Percentiles rank a stretch among this genome's conserved stretches.
phyloP scores from a whole-genome alignment of 2,329 filamentous ascomycete genomes.

The Epichloe glyceriae region DNA sequence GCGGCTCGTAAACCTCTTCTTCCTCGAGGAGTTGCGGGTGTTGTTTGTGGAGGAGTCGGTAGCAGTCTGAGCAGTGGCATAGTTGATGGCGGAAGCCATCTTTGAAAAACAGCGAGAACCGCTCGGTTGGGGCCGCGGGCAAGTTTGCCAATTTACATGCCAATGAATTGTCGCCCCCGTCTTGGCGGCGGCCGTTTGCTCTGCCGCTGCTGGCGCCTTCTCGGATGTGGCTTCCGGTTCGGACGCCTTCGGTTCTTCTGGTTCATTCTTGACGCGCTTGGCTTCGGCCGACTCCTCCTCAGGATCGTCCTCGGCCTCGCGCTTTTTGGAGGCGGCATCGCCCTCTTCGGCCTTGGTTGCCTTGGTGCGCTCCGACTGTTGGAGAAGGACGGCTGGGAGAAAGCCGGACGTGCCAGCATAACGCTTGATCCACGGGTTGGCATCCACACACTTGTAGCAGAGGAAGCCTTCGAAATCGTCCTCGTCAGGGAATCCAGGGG shows the following conservation, averaged over 20 bases:
- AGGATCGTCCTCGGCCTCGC: constrained; percentile 47
- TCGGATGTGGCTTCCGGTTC: not conserved
- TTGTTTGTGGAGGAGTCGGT: constrained; percentile 50
- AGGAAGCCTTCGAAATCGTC: constrained; percentile 83
- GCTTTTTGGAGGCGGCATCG: constrained; percentile 39
- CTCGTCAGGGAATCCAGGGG: constrained; percentile 76
- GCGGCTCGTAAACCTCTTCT: constrained; percentile 88
- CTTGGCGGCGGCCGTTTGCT: not conserved
- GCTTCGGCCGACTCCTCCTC: constrained; percentile 20
- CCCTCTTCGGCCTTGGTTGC: not conserved
- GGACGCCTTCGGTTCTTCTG: not conserved
- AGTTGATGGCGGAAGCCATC: constrained; percentile 67
- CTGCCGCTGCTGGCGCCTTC: not conserved
- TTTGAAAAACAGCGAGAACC: constrained; percentile 73
- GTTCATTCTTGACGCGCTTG: constrained; percentile 42
- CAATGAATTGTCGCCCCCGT: constrained; percentile 4
- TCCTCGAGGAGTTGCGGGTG: constrained; percentile 82
- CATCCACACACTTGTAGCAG: constrained; percentile 85
- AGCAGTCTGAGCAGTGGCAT: constrained; percentile 76
- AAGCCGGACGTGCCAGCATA: constrained; percentile 77
- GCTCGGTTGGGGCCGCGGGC: constrained; percentile 37
- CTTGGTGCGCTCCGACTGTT: constrained; percentile 7
- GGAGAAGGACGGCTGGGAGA: constrained; percentile 53
- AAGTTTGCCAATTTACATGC: constrained; percentile 50
- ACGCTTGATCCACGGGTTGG: constrained; percentile 80